Evolutionary conservation across 1,139 yeast genomes (phyloP).

Genomic region (Geotrichum macrosporum): DNA sequence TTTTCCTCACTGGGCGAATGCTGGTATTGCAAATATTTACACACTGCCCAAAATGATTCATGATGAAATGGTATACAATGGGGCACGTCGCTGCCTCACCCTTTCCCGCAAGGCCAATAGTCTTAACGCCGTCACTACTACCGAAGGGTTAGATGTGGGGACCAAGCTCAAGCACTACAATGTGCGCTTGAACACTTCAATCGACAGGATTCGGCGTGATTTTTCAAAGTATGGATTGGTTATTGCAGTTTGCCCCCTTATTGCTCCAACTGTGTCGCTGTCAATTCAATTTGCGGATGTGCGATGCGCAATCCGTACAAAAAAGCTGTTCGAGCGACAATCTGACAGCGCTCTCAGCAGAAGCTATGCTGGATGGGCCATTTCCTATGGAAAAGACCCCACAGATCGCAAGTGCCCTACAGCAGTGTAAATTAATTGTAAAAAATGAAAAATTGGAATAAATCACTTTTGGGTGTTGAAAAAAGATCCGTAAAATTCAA

Average conservation of each 20-base stretch:
- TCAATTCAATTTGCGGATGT: conserved; percentile 61
- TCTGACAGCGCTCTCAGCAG: conserved; percentile 34
- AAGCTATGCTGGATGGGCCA: conserved; percentile 58
- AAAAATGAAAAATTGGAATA: too few relatives aligned
- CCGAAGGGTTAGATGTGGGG: conserved; percentile 12
- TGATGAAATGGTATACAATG: conserved; percentile 35
- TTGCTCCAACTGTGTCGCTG: conserved; percentile 62
- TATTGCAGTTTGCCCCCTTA: conserved; percentile 59
- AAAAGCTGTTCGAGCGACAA: conserved; percentile 42
- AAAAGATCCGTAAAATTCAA: too few relatives aligned
- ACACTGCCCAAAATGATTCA: conserved; percentile 36
- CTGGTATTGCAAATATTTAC: conserved; percentile 20
- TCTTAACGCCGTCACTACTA: too few relatives aligned
- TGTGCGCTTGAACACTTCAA: conserved; percentile 38
- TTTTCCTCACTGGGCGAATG: conserved; percentile 39
- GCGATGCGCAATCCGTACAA: conserved; percentile 60
- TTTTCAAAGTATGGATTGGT: conserved; percentile 57
- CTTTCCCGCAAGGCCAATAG: conserved; percentile 29
- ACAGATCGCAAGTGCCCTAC: conserved; percentile 51
- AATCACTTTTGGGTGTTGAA: too few relatives aligned
- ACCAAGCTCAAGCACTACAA: conserved; percentile 25
- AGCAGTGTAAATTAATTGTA: conserved; percentile 16
- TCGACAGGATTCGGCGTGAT: conserved; percentile 45
- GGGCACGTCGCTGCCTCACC: conserved; percentile 43
- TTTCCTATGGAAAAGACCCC: conserved; percentile 66